These are phyloP conservation scores for Trypethelium eluteriae DNA, from an alignment of 495 filamentous ascomycete genomes.

Conservation along the genomic window DNA sequence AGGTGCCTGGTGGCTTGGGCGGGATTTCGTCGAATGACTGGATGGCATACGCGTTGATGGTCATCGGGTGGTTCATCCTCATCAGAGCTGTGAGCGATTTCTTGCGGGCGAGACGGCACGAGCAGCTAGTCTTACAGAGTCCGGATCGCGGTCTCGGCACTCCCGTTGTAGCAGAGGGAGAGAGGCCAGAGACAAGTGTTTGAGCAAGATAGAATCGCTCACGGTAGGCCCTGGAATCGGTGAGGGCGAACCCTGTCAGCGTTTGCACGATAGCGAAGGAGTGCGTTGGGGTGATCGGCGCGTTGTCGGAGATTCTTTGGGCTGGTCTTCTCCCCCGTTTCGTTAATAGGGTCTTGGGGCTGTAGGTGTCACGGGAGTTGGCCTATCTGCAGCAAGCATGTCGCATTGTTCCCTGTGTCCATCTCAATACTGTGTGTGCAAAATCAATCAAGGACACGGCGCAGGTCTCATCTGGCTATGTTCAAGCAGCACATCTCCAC, in stretches of 20 bases:
- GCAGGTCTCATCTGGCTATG: not conserved
- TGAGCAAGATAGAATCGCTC: constrained; percentile 30
- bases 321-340: not conserved
- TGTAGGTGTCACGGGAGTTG: constrained; percentile 2
- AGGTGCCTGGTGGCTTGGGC: constrained; percentile 36
- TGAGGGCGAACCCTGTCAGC: not conserved
- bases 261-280: not conserved
- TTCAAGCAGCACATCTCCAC: not conserved
- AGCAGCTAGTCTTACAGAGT: constrained; percentile 87
- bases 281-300: not conserved
- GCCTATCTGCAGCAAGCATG: constrained; percentile 1
- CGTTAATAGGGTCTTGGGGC: not conserved
- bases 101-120: constrained; percentile 75
- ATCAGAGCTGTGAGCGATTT: constrained; percentile 87
- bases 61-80: constrained; percentile 95
- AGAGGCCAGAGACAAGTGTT: constrained; percentile 75
- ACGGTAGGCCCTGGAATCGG: not conserved
- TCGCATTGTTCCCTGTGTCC: constrained; percentile 6
- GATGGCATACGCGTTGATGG: constrained; percentile 91
- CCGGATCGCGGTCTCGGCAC: constrained; percentile 82
- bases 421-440: not conserved
- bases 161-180: constrained; percentile 81
- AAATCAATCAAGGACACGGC: constrained; percentile 1
- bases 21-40: constrained; percentile 68
- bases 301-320: not conserved